A percentile compares a stretch with the other conserved stretches of the same genome.
Evolutionary conservation across 2,329 filamentous ascomycete genomes (phyloP).

Genomic region (Aspergillus udagawae): DNA sequence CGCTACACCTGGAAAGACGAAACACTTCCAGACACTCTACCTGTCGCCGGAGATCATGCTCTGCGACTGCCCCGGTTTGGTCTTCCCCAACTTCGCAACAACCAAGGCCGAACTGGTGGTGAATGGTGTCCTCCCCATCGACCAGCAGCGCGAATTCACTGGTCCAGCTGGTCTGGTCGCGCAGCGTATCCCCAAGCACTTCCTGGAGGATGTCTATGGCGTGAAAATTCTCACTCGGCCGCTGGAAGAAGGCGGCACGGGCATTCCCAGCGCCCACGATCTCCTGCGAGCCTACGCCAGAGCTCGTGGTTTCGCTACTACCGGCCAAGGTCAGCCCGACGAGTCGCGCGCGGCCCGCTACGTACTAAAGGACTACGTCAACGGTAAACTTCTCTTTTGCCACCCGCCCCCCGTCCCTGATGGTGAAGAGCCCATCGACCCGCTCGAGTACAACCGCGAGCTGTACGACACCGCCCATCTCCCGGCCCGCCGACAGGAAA

Average conservation of each 20-base stretch:
- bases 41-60: constrained; percentile 84
- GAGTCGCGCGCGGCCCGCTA: constrained; percentile 86
- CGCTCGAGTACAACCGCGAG: constrained; percentile 76
- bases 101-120: constrained; percentile 96
- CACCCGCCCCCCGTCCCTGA: constrained; percentile 67
- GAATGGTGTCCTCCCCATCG: constrained; percentile 91
- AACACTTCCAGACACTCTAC: constrained; percentile 98
- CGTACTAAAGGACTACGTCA: constrained; percentile 95
- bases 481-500: constrained; percentile 71
- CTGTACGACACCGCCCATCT: constrained; percentile 81
- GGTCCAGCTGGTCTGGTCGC: constrained; percentile 82
- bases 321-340: constrained; percentile 85
- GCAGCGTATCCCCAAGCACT: constrained; percentile 77
- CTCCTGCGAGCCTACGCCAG: constrained; percentile 79
- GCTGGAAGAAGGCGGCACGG: constrained; percentile 87
- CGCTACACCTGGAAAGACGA: constrained; percentile 95
- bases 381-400: constrained; percentile 88
- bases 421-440: constrained; percentile 53
- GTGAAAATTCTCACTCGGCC: constrained; percentile 80
- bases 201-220: constrained; percentile 90
- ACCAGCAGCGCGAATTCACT: constrained; percentile 89
- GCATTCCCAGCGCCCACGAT: constrained; percentile 78
- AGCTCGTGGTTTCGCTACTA: constrained; percentile 85
- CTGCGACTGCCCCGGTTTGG: constrained; percentile 96
- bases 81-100: constrained; percentile 95